Percentiles rank a stretch among this genome's conserved stretches.
phyloP scores from a whole-genome alignment of 768 basidiomycete species.

The Podaxis sp. region DNA sequence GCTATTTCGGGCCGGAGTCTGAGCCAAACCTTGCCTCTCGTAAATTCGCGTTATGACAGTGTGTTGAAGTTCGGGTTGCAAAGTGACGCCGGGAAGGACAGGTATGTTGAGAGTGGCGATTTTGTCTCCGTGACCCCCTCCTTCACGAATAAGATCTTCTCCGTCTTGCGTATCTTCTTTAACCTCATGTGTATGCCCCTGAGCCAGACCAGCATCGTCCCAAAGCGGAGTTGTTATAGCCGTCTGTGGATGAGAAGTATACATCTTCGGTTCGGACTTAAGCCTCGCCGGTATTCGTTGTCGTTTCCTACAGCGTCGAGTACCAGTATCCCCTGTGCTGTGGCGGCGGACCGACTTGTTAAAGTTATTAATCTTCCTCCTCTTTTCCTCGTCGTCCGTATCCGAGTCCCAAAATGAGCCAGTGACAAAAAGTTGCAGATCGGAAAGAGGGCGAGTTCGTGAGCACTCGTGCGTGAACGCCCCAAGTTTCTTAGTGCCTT shows the following conservation, averaged over 20 bases:
- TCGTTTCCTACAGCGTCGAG: neutral
- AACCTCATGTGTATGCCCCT: neutral
- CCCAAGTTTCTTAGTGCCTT: neutral
- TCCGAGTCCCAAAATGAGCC: neutral
- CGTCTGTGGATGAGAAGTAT: neutral
- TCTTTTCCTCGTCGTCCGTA: neutral
- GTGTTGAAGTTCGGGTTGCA: neutral
- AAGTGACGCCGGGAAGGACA: neutral
- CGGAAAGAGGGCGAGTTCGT: neutral
- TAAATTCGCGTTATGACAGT: neutral
- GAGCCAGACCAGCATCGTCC: neutral
- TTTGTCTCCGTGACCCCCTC: neutral
- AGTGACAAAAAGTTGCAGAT: neutral
- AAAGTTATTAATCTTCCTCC: neutral
- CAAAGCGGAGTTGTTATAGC: neutral
- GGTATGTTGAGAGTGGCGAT: neutral
- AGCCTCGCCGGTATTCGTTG: neutral
- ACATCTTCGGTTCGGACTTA: neutral
- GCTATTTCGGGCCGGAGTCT: neutral
- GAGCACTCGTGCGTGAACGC: neutral
- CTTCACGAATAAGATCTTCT: neutral
- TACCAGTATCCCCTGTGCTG: neutral
- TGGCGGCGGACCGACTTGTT: neutral
- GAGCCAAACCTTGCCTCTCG: neutral
- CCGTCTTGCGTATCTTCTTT: neutral